Evolutionary conservation across 2,329 filamentous ascomycete species (phyloP).

Genomic region (Apiospora rasikravindrae): DNA sequence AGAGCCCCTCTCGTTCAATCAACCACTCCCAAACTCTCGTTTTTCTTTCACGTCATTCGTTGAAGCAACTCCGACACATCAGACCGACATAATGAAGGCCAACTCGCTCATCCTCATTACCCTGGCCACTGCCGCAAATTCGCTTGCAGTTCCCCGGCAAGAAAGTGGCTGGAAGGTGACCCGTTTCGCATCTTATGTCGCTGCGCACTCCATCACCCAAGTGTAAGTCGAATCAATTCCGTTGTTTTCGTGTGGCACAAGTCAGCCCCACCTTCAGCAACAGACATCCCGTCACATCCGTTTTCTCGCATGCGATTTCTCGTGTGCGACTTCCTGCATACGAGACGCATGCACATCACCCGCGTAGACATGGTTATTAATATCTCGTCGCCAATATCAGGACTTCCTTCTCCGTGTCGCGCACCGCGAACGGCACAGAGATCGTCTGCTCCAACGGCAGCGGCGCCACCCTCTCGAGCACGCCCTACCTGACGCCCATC

Average conservation of each 20-base stretch:
- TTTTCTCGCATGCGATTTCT: neutral
- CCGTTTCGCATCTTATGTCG: neutral
- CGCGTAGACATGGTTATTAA: neutral
- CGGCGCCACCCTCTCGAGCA: neutral
- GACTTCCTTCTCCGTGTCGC: slow-evolving; percentile 2
- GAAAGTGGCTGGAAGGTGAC: neutral
- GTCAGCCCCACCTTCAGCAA: neutral
- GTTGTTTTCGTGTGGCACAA: neutral
- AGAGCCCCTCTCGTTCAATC: neutral
- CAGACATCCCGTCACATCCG: neutral
- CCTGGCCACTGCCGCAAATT: neutral
- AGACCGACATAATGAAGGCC: neutral
- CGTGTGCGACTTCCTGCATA: neutral
- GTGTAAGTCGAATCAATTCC: neutral
- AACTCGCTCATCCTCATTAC: neutral
- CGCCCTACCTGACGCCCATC: neutral
- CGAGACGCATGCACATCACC: neutral
- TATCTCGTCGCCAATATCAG: neutral
- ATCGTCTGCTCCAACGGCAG: slow-evolving; percentile 2
- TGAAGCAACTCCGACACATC: neutral
- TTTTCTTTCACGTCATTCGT: slow-evolving; percentile 9
- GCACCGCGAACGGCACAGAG: neutral
- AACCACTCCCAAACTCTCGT: neutral
- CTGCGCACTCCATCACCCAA: slow-evolving; percentile 10
- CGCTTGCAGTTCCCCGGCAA: neutral